Percentiles rank a stretch among this genome's conserved stretches.
phyloP scores from a whole-genome alignment of 2,329 filamentous ascomycete species.

The Penicillium nordicum region DNA sequence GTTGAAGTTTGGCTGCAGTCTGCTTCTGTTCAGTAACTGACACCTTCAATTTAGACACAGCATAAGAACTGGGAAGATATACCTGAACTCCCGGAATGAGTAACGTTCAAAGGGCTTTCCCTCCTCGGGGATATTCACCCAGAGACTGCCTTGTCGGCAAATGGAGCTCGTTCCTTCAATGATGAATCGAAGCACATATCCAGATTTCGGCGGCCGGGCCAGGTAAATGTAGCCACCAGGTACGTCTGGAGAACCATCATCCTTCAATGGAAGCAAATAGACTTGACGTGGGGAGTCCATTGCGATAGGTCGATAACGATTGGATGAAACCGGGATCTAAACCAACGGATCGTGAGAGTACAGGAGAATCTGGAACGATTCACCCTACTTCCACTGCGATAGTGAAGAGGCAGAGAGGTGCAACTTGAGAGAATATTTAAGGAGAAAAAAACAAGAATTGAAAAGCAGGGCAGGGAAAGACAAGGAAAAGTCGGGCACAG shows the following conservation, averaged over 20 bases:
- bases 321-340: background rate
- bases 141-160: slow-evolving; percentile 88
- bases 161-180: slow-evolving; percentile 95
- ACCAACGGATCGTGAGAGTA: slow-evolving; percentile 1
- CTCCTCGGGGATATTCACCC: slow-evolving; percentile 87
- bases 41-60: slow-evolving; percentile 1
- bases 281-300: slow-evolving; percentile 51
- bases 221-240: slow-evolving; percentile 89
- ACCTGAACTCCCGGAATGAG: slow-evolving; percentile 87
- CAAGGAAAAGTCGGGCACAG: background rate
- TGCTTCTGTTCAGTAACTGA: slow-evolving; percentile 23
- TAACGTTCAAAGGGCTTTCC: slow-evolving; percentile 73
- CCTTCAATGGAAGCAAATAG: slow-evolving; percentile 85
- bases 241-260: slow-evolving; percentile 87
- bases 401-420: background rate
- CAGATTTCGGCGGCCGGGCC: slow-evolving; percentile 67
- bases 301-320: slow-evolving; percentile 6
- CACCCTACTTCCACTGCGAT: slow-evolving; percentile 3
- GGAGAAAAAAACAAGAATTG: background rate
- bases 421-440: background rate
- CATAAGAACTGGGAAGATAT: slow-evolving; percentile 32
- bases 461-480: slow-evolving; percentile 6
- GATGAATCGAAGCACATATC: slow-evolving; percentile 78
- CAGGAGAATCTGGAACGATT: slow-evolving; percentile 1
- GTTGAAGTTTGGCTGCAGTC: slow-evolving; percentile 89